Conservation (phyloP, 73 alveolate genomes). For the Loxodes magnus region DNA sequence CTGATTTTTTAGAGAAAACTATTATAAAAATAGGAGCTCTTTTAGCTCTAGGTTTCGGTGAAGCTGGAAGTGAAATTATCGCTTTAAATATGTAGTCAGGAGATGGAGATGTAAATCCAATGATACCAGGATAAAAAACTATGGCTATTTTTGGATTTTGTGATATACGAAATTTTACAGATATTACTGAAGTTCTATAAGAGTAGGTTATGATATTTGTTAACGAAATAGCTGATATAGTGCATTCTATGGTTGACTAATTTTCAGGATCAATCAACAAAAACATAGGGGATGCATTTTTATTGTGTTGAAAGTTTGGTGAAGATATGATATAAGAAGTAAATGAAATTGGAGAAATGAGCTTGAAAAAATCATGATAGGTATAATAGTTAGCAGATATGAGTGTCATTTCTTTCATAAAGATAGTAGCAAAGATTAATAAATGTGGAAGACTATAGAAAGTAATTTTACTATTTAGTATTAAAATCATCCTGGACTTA, state of each 20-base stretch:
- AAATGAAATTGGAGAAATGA: slow-evolving; percentile 16
- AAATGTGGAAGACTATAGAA: slow-evolving; percentile 48
- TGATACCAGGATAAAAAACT: slow-evolving; percentile 70
- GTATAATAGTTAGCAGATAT: slow-evolving; percentile 69
- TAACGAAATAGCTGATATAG: slow-evolving; percentile 88
- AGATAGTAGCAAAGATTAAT: slow-evolving; percentile 52
- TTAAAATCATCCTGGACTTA: slow-evolving; percentile 48
- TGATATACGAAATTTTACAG: slow-evolving; percentile 77
- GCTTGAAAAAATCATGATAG: slow-evolving; percentile 33
- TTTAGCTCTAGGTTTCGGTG: slow-evolving; percentile 24
- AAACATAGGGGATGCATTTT: slow-evolving; percentile 98
- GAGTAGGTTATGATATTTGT: slow-evolving; percentile 90
- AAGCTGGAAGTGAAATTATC: slow-evolving; percentile 47
- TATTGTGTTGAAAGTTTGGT: slow-evolving; percentile 76
- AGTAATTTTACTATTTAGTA: slow-evolving; percentile 58
- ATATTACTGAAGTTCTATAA: slow-evolving; percentile 68
- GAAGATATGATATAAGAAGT: slow-evolving; percentile 16
- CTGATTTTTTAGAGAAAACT: slow-evolving; percentile 36
- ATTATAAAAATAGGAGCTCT: slow-evolving; percentile 38
- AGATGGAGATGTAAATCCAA: slow-evolving; percentile 69
- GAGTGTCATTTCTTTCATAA: slow-evolving; percentile 55
- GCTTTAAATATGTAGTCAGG: slow-evolving; percentile 55
- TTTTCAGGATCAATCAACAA: slow-evolving; percentile 96
- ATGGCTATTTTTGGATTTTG: slow-evolving; percentile 80
- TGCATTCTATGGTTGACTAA: slow-evolving; percentile 77